These are phyloP conservation scores for Rhizopus sp. DNA, from an alignment of 371 early-diverging fungal species.

Conservation along the genomic window DNA sequence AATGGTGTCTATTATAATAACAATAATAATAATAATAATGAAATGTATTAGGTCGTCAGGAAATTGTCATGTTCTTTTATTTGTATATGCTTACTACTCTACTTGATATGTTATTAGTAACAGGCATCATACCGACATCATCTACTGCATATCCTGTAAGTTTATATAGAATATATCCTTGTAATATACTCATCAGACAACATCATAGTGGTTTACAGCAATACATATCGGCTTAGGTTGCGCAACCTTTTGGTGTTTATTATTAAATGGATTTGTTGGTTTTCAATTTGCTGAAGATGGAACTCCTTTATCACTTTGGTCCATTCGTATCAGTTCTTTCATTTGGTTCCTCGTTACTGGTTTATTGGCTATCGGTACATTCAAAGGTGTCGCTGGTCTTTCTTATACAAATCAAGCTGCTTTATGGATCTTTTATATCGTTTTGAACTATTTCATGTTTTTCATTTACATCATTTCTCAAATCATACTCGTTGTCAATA, in stretches of 20 bases:
- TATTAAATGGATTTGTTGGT: constrained; percentile 86
- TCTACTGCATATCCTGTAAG: constrained; percentile 19
- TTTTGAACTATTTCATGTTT: constrained; percentile 67
- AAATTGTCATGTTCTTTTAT: constrained; percentile 93
- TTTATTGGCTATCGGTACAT: constrained; percentile 74
- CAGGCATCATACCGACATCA: constrained; percentile 81
- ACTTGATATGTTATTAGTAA: constrained; percentile 79
- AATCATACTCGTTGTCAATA: constrained; percentile 78
- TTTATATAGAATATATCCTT: too few relatives aligned
- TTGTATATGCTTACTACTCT: constrained; percentile 72
- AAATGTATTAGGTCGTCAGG: constrained; percentile 72
- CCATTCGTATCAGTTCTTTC: constrained; percentile 67
- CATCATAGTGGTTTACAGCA: constrained; percentile 68
- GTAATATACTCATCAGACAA: background rate
- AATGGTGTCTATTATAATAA: background rate
- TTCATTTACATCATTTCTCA: constrained; percentile 76
- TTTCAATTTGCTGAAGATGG: constrained; percentile 91
- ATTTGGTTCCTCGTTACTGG: constrained; percentile 62
- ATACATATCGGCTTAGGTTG: constrained; percentile 65
- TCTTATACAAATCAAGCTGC: constrained; percentile 53
- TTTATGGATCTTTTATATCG: constrained; percentile 72
- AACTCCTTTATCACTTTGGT: constrained; percentile 58
- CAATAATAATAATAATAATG: background rate
- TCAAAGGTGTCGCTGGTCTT: constrained; percentile 59
- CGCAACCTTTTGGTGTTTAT: constrained; percentile 75